phyloP scores from a whole-genome alignment of 768 basidiomycete genomes.

The Arthromyces matolae region DNA sequence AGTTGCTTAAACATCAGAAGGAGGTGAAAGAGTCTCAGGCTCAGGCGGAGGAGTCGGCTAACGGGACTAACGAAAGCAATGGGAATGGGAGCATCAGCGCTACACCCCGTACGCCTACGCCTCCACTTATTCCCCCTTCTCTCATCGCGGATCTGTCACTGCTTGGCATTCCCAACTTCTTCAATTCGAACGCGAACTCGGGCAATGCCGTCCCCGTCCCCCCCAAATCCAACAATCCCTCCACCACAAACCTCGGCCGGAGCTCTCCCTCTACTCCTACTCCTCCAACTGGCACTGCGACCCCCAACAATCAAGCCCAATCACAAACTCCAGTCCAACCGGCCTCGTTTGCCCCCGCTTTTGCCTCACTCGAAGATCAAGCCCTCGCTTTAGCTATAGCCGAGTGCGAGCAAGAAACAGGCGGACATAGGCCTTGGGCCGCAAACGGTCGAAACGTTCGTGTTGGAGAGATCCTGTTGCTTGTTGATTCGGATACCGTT shows the following conservation, averaged over 20 bases:
- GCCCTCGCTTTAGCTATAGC: slow-evolving; percentile 72
- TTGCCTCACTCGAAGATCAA: slow-evolving; percentile 58
- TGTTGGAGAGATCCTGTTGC: slow-evolving; percentile 71
- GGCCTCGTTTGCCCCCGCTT: neutral
- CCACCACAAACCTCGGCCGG: neutral
- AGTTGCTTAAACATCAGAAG: slow-evolving; percentile 29
- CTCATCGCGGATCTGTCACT: slow-evolving; percentile 8
- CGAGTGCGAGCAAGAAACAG: slow-evolving; percentile 60
- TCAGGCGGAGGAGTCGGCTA: too few species aligned
- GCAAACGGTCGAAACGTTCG: slow-evolving; percentile 67
- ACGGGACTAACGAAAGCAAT: neutral
- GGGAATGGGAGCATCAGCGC: neutral
- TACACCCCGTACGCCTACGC: neutral
- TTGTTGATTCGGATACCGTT: slow-evolving; percentile 77
- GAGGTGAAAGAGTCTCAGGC: slow-evolving; percentile 6
- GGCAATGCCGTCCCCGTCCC: neutral
- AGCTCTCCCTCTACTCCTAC: neutral
- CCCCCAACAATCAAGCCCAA: too few species aligned
- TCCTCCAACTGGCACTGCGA: too few species aligned
- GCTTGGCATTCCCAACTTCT: slow-evolving; percentile 3
- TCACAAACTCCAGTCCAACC: too few species aligned
- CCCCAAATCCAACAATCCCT: neutral
- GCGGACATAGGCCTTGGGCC: slow-evolving; percentile 63
- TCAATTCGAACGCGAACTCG: neutral
- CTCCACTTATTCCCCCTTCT: neutral